phyloP scores from a whole-genome alignment of 2,329 filamentous ascomycete genomes.

The Ophiostoma perfectum region DNA sequence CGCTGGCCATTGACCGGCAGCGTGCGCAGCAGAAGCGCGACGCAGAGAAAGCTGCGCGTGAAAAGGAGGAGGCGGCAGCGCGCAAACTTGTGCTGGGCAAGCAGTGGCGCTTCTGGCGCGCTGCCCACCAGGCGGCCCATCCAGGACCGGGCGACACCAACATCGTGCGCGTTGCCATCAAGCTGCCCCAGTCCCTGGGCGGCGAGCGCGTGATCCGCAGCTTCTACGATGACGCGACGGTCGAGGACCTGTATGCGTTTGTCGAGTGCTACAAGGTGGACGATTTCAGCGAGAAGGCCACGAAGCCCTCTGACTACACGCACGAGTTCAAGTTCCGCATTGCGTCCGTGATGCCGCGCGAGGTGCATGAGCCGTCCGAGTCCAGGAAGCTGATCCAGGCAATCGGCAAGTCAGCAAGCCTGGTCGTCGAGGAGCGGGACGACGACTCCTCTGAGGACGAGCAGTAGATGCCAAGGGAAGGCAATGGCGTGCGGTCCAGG shows the following conservation, averaged over 20 bases:
- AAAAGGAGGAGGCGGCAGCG: constrained; percentile 57
- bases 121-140: constrained; percentile 54
- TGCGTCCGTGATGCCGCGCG: constrained; percentile 77
- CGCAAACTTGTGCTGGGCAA: constrained; percentile 39
- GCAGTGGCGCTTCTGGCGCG: constrained; percentile 75
- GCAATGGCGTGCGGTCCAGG: too few species aligned
- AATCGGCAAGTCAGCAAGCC: constrained; percentile 76
- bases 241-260: constrained; percentile 93
- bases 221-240: constrained; percentile 61
- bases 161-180: constrained; percentile 64
- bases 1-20: constrained; percentile 80
- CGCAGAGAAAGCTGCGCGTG: constrained; percentile 56
- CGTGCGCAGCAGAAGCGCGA: constrained; percentile 68
- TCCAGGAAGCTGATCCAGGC: constrained; percentile 62
- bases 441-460: neutral
- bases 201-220: constrained; percentile 66
- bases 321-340: constrained; percentile 83
- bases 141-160: constrained; percentile 55
- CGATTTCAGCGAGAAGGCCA: constrained; percentile 33
- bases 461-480: neutral
- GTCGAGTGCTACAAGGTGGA: constrained; percentile 81
- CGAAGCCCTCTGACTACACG: constrained; percentile 63
- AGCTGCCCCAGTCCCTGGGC: constrained; percentile 54
- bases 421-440: constrained; percentile 69
- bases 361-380: constrained; percentile 66